Evolutionary conservation across 2,329 filamentous ascomycete species (phyloP).

Genomic region (Aspergillus sp.): DNA sequence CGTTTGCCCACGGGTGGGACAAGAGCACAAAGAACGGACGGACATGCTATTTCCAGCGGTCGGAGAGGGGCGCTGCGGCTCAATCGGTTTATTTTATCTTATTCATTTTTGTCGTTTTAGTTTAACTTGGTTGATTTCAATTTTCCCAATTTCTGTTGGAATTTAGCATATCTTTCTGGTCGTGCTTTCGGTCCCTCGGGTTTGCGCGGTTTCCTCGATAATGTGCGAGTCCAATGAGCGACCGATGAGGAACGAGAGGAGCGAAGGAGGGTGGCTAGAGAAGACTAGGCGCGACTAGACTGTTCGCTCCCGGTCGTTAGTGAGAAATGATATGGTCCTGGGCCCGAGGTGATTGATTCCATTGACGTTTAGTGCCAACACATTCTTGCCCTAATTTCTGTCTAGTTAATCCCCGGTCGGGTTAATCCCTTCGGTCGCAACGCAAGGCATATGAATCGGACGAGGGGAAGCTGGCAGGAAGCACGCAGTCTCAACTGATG

Average conservation of each 20-base stretch:
- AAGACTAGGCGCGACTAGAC: neutral
- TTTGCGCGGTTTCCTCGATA: neutral
- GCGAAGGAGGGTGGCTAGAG: neutral
- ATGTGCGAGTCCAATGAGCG: neutral
- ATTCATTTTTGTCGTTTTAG: no score
- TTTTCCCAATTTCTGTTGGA: no score
- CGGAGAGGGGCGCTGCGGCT: neutral
- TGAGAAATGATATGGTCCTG: no score
- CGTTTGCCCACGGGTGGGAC: neutral
- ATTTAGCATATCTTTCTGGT: no score
- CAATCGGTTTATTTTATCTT: neutral
- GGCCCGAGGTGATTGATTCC: no score
- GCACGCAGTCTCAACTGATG: no score
- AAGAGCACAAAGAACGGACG: neutral
- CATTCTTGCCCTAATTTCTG: neutral
- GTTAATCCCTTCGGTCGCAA: neutral
- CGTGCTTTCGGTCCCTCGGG: no score
- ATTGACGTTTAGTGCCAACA: neutral
- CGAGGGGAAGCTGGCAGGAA: no score
- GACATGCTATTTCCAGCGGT: no score
- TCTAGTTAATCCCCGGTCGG: neutral
- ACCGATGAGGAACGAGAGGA: neutral
- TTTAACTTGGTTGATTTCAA: no score
- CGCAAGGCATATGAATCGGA: no score
- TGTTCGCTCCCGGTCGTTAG: no score